Evolutionary conservation across 371 early-diverging fungal genomes (phyloP).

Genomic region (Rhizopus arrhizus): DNA sequence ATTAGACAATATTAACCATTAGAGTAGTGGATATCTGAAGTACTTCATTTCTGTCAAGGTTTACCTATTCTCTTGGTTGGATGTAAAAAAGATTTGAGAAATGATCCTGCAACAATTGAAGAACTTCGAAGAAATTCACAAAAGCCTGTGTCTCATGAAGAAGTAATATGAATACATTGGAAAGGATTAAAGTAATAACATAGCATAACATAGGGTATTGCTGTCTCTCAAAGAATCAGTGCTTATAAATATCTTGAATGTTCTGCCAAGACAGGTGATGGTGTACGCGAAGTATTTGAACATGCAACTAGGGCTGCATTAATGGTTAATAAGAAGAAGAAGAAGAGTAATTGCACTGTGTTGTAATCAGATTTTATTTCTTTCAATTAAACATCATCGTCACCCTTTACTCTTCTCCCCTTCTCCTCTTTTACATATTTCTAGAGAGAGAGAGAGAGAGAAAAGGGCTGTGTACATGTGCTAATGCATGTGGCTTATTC

Average conservation of each 20-base stretch:
- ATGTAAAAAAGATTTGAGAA: conserved; percentile 91
- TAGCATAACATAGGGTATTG: conserved; percentile 19
- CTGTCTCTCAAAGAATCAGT: conserved; percentile 74
- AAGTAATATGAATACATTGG: conserved; percentile 46
- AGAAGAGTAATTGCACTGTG: conserved; percentile 48
- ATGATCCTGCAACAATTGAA: conserved; percentile 76
- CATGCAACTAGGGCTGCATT: conserved; percentile 89
- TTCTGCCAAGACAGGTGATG: conserved; percentile 89
- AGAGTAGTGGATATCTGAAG: conserved; percentile 86
- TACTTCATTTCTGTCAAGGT: conserved; percentile 85
- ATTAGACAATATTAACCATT: neutral
- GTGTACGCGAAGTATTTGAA: conserved; percentile 94
- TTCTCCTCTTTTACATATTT: too few relatives aligned
- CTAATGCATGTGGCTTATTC: neutral
- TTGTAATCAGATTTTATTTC: conserved; percentile 38
- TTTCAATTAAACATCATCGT: neutral
- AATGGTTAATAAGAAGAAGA: conserved; percentile 59
- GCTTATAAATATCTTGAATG: conserved; percentile 95
- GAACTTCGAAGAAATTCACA: conserved; percentile 79
- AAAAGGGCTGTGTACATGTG: neutral
- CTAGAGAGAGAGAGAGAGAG: too few relatives aligned
- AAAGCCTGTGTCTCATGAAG: conserved; percentile 78
- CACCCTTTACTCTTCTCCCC: too few relatives aligned
- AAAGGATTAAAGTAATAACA: too few relatives aligned
- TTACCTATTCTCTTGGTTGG: conserved; percentile 90